Evolutionary conservation across 2,329 filamentous ascomycete genomes (phyloP), one percentile per base, ranked within the genome.

Genomic region (Zalaria sp.): DNA sequence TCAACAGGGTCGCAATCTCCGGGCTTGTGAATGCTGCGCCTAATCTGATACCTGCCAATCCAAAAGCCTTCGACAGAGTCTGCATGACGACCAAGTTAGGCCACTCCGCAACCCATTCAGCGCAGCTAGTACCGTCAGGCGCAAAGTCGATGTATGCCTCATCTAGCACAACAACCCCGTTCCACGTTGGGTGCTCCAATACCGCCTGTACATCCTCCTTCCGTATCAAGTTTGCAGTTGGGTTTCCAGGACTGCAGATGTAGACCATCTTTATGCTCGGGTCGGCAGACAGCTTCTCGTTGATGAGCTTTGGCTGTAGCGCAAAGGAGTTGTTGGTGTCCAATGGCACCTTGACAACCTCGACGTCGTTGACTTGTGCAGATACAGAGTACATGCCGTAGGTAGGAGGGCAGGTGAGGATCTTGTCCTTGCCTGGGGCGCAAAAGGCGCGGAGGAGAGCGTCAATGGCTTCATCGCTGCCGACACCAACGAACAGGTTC

Each of bases 371-470:
- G 51, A 95, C 81, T 58, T 93, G 83, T 1, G 91, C 91, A 5
- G 85, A 93, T 11, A 98, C 91, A 37, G 77, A 71, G 68, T 98
- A 98, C 91, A 98, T 98, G 65, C 91, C 91, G 61, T 98, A 98
- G 1, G 91, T 98, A 1, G 91, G 91, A 11, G 91, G 91, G 57
- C 89, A 96, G 35, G 86, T 89, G 31, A 98, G 74, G 57, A 98
- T 93, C 57, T 83, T 86, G 64, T 98, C 91, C 50, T 72, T 73
- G 37, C 81, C 85, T 1, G 91, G 91, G 2, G 77, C 68, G 65
- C 91, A 98, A 68, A 98, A 98, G 63, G 84, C 91, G 41, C 91
- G 81, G 45, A 98, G 73, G 34, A 98, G 74, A 4, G 85, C 86
- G 64, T 98, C 91, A 58, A 98, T 94, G 48, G 86, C 89, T 71